These are phyloP conservation scores for Eragrostis tef DNA, from an alignment of 202 grass and related monocot genomes.

Conservation along the genomic window DNA sequence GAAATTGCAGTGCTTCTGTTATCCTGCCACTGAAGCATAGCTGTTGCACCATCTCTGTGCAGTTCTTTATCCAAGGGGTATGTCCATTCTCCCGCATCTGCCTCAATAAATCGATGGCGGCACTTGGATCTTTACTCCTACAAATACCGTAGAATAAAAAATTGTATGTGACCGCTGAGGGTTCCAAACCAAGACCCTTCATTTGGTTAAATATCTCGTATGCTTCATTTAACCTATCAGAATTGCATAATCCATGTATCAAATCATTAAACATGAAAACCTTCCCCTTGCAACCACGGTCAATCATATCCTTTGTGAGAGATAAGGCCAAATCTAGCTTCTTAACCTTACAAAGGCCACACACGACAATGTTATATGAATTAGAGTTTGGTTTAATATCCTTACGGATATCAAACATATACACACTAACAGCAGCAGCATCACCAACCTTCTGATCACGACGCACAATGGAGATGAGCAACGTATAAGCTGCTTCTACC, in stretches of 20 bases:
- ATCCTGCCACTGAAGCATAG: slow-evolving; percentile 68
- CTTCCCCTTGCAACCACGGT: slow-evolving; percentile 69
- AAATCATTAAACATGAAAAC: slow-evolving; percentile 90
- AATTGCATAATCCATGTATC: slow-evolving; percentile 72
- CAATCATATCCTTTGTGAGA: slow-evolving; percentile 69
- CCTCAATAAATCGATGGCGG: slow-evolving; percentile 62
- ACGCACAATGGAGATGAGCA: slow-evolving; percentile 55
- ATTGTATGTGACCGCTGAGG: slow-evolving; percentile 85
- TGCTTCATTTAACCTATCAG: slow-evolving; percentile 75
- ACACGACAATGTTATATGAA: slow-evolving; percentile 79
- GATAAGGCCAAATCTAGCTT: slow-evolving; percentile 75
- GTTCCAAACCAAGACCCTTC: slow-evolving; percentile 56
- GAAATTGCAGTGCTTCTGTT: slow-evolving; percentile 68
- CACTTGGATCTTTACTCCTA: slow-evolving; percentile 56
- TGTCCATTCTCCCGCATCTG: slow-evolving; percentile 63
- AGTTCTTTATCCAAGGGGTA: slow-evolving; percentile 87
- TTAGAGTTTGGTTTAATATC: slow-evolving; percentile 67
- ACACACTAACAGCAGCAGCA: slow-evolving; percentile 20
- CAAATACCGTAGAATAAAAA: slow-evolving; percentile 73
- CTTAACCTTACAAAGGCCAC: slow-evolving; percentile 71
- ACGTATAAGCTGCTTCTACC: slow-evolving; percentile 57
- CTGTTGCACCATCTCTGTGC: slow-evolving; percentile 79
- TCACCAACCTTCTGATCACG: slow-evolving; percentile 29
- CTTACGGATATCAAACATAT: slow-evolving; percentile 51
- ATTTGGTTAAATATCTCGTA: slow-evolving; percentile 69